These are phyloP conservation scores for Collybia mongolica DNA, from an alignment of 768 basidiomycete genomes.

Conservation along the genomic window DNA sequence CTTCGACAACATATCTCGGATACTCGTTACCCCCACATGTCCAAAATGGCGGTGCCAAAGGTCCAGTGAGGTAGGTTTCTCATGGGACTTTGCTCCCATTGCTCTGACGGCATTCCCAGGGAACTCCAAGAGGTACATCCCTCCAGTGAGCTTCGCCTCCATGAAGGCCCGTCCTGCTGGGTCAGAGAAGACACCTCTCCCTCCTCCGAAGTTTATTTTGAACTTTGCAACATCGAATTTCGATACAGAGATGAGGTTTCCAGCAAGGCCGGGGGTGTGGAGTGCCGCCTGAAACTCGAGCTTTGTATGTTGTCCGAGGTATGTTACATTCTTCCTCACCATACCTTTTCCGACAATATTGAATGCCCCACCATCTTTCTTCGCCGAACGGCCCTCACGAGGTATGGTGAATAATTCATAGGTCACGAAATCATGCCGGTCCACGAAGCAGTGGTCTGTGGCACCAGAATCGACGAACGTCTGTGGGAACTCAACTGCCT, in stretches of 20 bases:
- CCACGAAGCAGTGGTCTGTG: conserved; percentile 5
- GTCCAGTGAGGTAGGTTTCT: too few species aligned
- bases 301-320: conserved; percentile 6
- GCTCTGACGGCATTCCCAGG: too few species aligned
- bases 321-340: conserved; percentile 8
- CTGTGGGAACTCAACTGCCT: too few species aligned
- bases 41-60: too few species aligned
- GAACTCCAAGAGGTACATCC: too few species aligned
- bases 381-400: too few species aligned
- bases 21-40: not conserved
- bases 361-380: conserved; percentile 14
- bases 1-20: not conserved
- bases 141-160: too few species aligned
- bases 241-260: conserved; percentile 22
- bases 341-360: conserved; percentile 18
- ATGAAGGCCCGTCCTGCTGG: not conserved
- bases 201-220: conserved; percentile 11
- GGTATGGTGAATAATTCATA: too few species aligned
- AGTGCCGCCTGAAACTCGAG: not conserved
- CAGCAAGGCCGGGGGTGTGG: conserved; percentile 21
- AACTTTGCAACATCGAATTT: conserved; percentile 14
- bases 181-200: not conserved
- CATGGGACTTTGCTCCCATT: too few species aligned
- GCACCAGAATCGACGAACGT: conserved; percentile 6
- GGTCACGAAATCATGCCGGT: not conserved